Evolutionary conservation across 805 yeast genomes (phyloP).

Genomic region (Allodekkera sacchari): DNA sequence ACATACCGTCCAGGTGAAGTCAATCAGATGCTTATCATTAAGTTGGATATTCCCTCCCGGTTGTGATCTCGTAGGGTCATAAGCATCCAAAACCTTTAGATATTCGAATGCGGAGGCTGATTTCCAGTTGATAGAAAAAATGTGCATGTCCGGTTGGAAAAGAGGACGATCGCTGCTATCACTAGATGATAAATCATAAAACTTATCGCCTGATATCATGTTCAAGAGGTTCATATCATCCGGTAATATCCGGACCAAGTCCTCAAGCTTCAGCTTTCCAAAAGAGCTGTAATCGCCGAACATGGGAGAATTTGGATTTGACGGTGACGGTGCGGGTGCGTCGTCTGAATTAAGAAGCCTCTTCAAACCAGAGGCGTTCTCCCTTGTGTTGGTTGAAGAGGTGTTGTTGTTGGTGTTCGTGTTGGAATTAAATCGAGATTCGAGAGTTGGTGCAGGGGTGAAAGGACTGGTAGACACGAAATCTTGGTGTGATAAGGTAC

Average conservation of each 20-base stretch:
- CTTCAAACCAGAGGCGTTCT: too few species aligned
- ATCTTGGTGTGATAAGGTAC: too few species aligned
- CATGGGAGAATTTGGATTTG: too few species aligned
- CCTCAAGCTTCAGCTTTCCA: conserved; percentile 1
- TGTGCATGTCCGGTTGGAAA: not conserved
- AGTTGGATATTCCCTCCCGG: not conserved
- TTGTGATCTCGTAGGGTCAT: conserved; percentile 2
- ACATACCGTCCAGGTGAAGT: conserved; percentile 7
- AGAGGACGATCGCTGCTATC: not conserved
- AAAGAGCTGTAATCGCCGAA: not conserved
- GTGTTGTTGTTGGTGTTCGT: too few species aligned
- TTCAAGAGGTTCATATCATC: not conserved
- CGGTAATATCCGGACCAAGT: conserved; percentile 1
- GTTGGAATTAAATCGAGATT: too few species aligned
- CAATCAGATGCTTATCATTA: conserved; percentile 1
- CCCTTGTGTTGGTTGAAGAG: too few species aligned
- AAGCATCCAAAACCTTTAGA: conserved; percentile 1
- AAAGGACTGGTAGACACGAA: too few species aligned
- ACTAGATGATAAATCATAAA: not conserved
- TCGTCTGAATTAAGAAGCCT: not conserved
- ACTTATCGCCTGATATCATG: not conserved
- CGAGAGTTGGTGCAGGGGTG: too few species aligned
- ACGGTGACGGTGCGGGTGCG: not conserved
- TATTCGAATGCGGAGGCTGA: conserved; percentile 2
- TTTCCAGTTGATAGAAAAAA: conserved; percentile 1